Evolutionary conservation across 2,329 filamentous ascomycete genomes (phyloP).

Genomic region (Exophiala alcalophila): DNA sequence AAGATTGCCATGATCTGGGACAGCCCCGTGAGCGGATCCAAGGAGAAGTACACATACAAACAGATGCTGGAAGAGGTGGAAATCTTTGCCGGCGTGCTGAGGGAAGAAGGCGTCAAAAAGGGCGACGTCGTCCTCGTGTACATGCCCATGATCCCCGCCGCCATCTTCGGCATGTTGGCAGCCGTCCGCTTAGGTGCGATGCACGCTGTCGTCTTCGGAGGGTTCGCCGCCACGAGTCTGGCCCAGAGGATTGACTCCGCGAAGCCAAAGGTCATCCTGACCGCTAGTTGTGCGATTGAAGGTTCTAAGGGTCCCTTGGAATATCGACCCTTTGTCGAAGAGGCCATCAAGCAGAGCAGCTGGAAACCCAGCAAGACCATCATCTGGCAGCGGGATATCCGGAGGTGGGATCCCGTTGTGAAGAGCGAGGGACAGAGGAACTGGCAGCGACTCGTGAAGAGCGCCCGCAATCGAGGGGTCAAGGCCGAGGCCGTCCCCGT

Average conservation of each 20-base stretch:
- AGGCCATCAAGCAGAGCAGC: constrained; percentile 63
- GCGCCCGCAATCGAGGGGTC: constrained; percentile 63
- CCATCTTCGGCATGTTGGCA: constrained; percentile 81
- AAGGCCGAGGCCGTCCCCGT: constrained; percentile 75
- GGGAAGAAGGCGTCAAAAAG: constrained; percentile 75
- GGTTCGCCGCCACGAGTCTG: constrained; percentile 76
- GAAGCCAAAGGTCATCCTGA: constrained; percentile 71
- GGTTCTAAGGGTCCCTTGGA: constrained; percentile 73
- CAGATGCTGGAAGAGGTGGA: constrained; percentile 77
- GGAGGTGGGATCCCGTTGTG: constrained; percentile 69
- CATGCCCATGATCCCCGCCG: constrained; percentile 95
- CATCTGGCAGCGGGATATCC: constrained; percentile 78
- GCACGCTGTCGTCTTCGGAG: constrained; percentile 89
- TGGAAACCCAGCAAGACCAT: constrained; percentile 72
- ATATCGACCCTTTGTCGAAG: constrained; percentile 75
- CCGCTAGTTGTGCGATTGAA: constrained; percentile 89
- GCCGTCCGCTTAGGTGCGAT: constrained; percentile 78
- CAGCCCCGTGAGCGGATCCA: constrained; percentile 73
- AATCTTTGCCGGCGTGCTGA: constrained; percentile 73
- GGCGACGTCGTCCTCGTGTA: constrained; percentile 90
- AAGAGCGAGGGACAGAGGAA: constrained; percentile 67
- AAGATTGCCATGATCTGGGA: constrained; percentile 79
- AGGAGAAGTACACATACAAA: constrained; percentile 70
- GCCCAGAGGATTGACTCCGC: constrained; percentile 87
- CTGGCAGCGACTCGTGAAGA: constrained; percentile 75